Evolutionary conservation across 441 rosid species (phyloP).

Genomic region (Capsella rubella): DNA sequence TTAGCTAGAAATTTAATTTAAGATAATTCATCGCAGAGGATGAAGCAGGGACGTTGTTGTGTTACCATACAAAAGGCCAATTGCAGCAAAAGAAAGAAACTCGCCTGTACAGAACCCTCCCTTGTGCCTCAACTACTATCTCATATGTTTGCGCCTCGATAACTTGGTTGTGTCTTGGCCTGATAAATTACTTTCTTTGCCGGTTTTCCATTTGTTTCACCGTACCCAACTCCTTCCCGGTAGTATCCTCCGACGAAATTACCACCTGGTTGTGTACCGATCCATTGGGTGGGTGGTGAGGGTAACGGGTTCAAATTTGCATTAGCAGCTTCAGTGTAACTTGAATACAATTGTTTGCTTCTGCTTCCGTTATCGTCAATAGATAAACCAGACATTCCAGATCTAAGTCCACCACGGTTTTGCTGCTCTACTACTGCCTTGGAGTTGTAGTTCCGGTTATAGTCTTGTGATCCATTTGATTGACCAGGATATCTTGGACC

Average conservation of each 20-base stretch:
- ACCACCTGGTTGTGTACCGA: slow-evolving; percentile 42
- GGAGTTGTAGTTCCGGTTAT: slow-evolving; percentile 51
- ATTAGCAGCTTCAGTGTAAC: slow-evolving; percentile 43
- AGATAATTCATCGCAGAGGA: slow-evolving; percentile 6
- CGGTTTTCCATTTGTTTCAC: slow-evolving; percentile 55
- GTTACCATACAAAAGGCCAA: slow-evolving; percentile 28
- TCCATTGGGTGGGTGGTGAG: slow-evolving; percentile 76
- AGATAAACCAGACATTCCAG: slow-evolving; percentile 60
- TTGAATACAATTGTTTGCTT: slow-evolving; percentile 46
- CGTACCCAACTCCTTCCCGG: slow-evolving; percentile 50
- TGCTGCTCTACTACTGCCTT: slow-evolving; percentile 55
- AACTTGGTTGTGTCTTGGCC: slow-evolving; percentile 51
- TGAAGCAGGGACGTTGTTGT: neutral
- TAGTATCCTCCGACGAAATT: slow-evolving; percentile 48
- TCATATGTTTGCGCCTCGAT: slow-evolving; percentile 25
- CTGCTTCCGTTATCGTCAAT: slow-evolving; percentile 53
- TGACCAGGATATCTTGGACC: slow-evolving; percentile 53
- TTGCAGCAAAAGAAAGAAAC: slow-evolving; percentile 21
- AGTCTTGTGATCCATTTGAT: slow-evolving; percentile 57
- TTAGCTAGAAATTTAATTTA: neutral
- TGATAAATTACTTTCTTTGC: slow-evolving; percentile 61
- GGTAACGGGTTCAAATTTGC: slow-evolving; percentile 59
- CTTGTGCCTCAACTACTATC: slow-evolving; percentile 1
- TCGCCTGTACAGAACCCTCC: slow-evolving; percentile 27
- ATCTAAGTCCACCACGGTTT: slow-evolving; percentile 54